Conservation (phyloP, 768 basidiomycete species). For the Strobilomyces echinocephalus region DNA sequence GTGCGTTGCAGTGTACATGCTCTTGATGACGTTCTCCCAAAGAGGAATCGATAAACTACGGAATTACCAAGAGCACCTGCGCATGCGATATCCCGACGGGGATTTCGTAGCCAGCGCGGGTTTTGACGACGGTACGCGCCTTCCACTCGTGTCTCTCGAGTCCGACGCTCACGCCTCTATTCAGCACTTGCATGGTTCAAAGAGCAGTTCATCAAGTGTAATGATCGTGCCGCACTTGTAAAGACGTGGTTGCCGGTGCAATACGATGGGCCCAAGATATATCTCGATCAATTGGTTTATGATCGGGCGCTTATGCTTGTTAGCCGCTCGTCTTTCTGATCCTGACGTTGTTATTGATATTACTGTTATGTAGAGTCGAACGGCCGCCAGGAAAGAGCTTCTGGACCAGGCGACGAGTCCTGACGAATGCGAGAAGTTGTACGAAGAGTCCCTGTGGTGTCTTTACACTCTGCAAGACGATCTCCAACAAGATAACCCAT, state of each 20-base stretch:
- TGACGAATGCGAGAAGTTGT: constrained; percentile 86
- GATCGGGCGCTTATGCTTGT: constrained; percentile 87
- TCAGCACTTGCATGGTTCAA: constrained; percentile 86
- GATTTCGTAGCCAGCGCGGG: constrained; percentile 74
- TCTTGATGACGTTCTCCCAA: constrained; percentile 88
- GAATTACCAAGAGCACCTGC: constrained; percentile 75
- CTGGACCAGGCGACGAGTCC: constrained; percentile 70
- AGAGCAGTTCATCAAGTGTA: constrained; percentile 89
- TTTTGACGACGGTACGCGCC: constrained; percentile 63
- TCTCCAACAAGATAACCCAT: constrained; percentile 77
- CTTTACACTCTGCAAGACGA: constrained; percentile 91
- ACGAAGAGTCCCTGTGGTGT: constrained; percentile 94
- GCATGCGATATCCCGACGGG: constrained; percentile 73
- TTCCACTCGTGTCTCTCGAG: background rate
- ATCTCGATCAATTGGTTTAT: constrained; percentile 88
- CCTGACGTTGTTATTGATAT: background rate
- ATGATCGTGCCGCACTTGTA: constrained; percentile 82
- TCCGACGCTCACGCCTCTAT: constrained; percentile 4
- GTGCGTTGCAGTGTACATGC: constrained; percentile 84
- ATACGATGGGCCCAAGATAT: constrained; percentile 76
- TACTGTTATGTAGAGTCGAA: constrained; percentile 63
- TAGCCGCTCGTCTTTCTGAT: constrained; percentile 27
- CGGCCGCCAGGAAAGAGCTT: constrained; percentile 87
- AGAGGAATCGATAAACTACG: constrained; percentile 84
- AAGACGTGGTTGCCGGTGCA: constrained; percentile 85